Evolutionary conservation across 2,329 filamentous ascomycete species (phyloP).

Genomic region (Tolypocladium inflatum): DNA sequence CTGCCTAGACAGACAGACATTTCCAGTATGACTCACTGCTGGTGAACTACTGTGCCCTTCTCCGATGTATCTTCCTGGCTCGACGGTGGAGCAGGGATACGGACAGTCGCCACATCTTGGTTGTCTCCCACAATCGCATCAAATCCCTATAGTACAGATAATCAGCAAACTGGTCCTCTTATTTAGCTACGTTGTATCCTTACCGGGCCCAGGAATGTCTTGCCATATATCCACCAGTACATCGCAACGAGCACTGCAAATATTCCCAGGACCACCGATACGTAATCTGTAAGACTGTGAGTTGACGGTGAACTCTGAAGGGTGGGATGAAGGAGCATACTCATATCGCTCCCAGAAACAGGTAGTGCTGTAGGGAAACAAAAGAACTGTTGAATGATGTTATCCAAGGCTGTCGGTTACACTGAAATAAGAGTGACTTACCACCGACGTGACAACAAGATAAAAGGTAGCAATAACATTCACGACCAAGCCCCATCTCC

Average conservation of each 20-base stretch:
- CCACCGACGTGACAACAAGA: slow-evolving; percentile 28
- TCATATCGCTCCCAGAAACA: slow-evolving; percentile 11
- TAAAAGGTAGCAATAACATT: slow-evolving; percentile 24
- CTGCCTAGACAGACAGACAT: background rate
- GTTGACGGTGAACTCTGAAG: background rate
- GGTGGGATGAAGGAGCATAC: background rate
- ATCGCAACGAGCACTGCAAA: background rate
- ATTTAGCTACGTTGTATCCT: background rate
- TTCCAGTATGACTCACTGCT: background rate
- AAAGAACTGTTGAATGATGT: slow-evolving; percentile 13
- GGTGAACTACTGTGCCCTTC: background rate
- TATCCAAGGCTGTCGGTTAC: slow-evolving; percentile 2
- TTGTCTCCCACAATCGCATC: background rate
- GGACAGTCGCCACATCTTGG: background rate
- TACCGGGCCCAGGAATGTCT: background rate
- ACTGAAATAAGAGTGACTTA: slow-evolving; percentile 6
- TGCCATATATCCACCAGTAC: background rate
- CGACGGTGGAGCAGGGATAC: background rate
- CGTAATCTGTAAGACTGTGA: background rate
- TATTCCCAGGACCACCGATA: background rate
- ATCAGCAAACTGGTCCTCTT: background rate
- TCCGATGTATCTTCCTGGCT: background rate
- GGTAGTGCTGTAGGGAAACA: slow-evolving; percentile 16
- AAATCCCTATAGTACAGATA: background rate
- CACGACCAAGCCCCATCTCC: slow-evolving; percentile 13